Evolutionary conservation across 2,329 filamentous ascomycete species (phyloP).

Genomic region (Fusarium coicis): DNA sequence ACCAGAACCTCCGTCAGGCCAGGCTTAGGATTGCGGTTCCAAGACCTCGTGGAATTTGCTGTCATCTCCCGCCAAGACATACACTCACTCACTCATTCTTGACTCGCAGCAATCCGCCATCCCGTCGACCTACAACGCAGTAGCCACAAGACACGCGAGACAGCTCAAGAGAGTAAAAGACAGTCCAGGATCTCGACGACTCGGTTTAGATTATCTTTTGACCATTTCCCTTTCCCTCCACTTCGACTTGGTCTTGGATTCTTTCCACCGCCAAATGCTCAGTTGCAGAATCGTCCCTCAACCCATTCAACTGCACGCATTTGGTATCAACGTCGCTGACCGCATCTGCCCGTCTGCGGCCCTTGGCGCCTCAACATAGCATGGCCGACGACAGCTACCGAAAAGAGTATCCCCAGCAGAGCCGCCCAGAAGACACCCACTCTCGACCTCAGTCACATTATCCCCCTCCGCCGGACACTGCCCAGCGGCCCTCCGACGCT

Average conservation of each 20-base stretch:
- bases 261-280: conserved; percentile 34
- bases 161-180: conserved; percentile 1
- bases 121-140: conserved; percentile 18
- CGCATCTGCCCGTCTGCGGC: conserved; percentile 42
- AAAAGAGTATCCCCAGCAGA: conserved; percentile 51
- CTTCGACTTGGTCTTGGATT: conserved; percentile 2
- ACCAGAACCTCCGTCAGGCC: conserved; percentile 28
- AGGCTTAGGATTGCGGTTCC: conserved; percentile 36
- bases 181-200: conserved; percentile 12
- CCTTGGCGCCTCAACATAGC: conserved; percentile 46
- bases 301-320: conserved; percentile 11
- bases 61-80: conserved; percentile 43
- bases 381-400: conserved; percentile 55
- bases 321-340: conserved; percentile 30
- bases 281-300: conserved; percentile 25
- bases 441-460: conserved; percentile 56
- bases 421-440: conserved; percentile 53
- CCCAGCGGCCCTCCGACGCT: conserved; percentile 47
- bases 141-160: conserved; percentile 7
- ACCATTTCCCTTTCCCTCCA: not conserved
- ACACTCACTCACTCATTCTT: conserved; percentile 34
- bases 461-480: conserved; percentile 54
- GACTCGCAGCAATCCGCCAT: conserved; percentile 33
- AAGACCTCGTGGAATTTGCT: conserved; percentile 41
- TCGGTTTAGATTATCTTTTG: conserved; percentile 16